phyloP scores from a whole-genome alignment of 2,329 filamentous ascomycete genomes.

The Cercospora berteroae region DNA sequence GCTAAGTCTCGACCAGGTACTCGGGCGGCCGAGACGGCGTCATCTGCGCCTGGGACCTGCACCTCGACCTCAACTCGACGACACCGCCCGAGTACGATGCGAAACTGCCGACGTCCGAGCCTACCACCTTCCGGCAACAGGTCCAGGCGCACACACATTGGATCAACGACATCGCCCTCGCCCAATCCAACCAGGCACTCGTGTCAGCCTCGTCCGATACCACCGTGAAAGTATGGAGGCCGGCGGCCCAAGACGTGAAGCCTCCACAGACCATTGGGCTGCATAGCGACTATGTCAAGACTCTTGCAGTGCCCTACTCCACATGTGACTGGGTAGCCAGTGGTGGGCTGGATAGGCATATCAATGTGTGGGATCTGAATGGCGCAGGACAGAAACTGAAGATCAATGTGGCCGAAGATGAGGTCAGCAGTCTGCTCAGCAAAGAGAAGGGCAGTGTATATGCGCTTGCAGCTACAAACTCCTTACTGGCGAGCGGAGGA shows the following conservation, averaged over 20 bases:
- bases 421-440: constrained; percentile 65
- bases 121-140: constrained; percentile 59
- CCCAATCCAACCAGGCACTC: constrained; percentile 72
- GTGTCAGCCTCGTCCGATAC: constrained; percentile 92
- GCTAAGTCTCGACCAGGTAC: constrained; percentile 56
- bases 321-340: constrained; percentile 85
- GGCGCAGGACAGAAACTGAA: constrained; percentile 82
- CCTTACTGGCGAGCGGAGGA: constrained; percentile 84
- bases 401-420: constrained; percentile 81
- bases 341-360: constrained; percentile 86
- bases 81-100: constrained; percentile 36
- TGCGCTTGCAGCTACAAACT: constrained; percentile 75
- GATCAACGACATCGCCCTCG: constrained; percentile 89
- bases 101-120: constrained; percentile 37
- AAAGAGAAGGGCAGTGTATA: constrained; percentile 92
- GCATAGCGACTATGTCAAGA: constrained; percentile 96
- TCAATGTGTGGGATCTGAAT: constrained; percentile 89
- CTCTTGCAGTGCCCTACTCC: constrained; percentile 72
- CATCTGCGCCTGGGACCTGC: constrained; percentile 91
- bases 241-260: constrained; percentile 60
- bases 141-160: constrained; percentile 88
- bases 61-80: constrained; percentile 60
- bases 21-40: constrained; percentile 93
- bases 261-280: constrained; percentile 80
- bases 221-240: constrained; percentile 89